Evolutionary conservation across 2,329 filamentous ascomycete species (phyloP).

Genomic region (Hymenoscyphus infarciens): DNA sequence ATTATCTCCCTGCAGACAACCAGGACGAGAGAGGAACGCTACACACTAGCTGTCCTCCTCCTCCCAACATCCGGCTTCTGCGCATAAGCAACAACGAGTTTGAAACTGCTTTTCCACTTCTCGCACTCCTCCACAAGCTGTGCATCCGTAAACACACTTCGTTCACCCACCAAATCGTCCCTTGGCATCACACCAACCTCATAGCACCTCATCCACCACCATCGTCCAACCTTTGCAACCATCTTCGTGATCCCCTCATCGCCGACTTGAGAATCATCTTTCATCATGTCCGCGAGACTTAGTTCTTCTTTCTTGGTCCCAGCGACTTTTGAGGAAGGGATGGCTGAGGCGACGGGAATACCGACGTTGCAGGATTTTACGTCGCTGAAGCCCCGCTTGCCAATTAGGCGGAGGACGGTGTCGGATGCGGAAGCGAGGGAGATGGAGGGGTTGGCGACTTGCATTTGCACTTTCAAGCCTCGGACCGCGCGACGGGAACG

Average conservation of each 20-base stretch:
- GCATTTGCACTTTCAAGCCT: slow-evolving; percentile 67
- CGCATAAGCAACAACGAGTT: slow-evolving; percentile 83
- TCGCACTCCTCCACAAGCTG: slow-evolving; percentile 79
- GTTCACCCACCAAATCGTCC: not conserved
- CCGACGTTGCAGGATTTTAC: slow-evolving; percentile 75
- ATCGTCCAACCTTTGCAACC: slow-evolving; percentile 85
- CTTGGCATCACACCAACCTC: slow-evolving; percentile 58
- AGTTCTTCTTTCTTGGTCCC: slow-evolving; percentile 41
- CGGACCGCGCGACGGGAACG: slow-evolving; percentile 65
- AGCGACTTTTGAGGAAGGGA: slow-evolving; percentile 34
- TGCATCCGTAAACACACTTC: slow-evolving; percentile 76
- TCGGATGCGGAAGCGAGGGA: slow-evolving; percentile 59
- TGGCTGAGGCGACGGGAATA: slow-evolving; percentile 64
- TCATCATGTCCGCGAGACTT: slow-evolving; percentile 68
- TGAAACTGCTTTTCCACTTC: slow-evolving; percentile 80
- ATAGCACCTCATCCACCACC: slow-evolving; percentile 96
- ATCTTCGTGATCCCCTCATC: slow-evolving; percentile 89
- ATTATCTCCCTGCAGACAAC: not conserved
- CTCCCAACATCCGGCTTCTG: slow-evolving; percentile 31
- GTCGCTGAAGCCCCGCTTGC: slow-evolving; percentile 65
- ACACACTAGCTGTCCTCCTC: slow-evolving; percentile 31
- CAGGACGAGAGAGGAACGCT: not conserved
- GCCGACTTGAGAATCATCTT: slow-evolving; percentile 62
- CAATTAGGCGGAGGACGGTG: slow-evolving; percentile 62
- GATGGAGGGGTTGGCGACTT: slow-evolving; percentile 54